Percentiles rank a stretch among this genome's conserved stretches.
These are phyloP conservation scores for Pestalotiopsis sp. DNA, from an alignment of 2,329 filamentous ascomycete genomes.

Conservation along the genomic window DNA sequence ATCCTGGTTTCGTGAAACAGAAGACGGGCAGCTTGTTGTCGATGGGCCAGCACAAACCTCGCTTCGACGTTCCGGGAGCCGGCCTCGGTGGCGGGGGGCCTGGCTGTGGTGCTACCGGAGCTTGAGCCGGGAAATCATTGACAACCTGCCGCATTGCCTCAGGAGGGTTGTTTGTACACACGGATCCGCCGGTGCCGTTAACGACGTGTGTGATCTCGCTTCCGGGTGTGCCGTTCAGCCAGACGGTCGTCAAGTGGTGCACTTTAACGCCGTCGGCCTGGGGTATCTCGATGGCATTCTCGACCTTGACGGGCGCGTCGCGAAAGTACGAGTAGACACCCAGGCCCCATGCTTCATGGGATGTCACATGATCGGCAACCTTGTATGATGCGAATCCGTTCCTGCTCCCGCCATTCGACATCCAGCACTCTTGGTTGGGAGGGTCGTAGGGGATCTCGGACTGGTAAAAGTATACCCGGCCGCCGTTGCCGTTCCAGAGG, in stretches of 20 bases:
- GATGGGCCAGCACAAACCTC: not conserved
- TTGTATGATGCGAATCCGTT: conserved; percentile 37
- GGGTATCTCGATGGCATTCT: conserved; percentile 35
- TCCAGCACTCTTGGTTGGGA: conserved; percentile 32
- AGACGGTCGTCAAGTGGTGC: conserved; percentile 34
- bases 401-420: conserved; percentile 21
- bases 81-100: not conserved
- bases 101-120: not conserved
- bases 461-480: conserved; percentile 36
- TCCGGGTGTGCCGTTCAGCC: conserved; percentile 30
- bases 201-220: conserved; percentile 35
- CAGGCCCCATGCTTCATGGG: conserved; percentile 34
- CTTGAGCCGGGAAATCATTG: conserved; percentile 5
- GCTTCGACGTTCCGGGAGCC: not conserved
- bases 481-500: conserved; percentile 33
- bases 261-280: conserved; percentile 26
- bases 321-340: conserved; percentile 37
- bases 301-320: conserved; percentile 33
- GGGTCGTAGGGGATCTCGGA: conserved; percentile 37
- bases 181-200: conserved; percentile 29
- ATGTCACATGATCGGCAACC: conserved; percentile 29
- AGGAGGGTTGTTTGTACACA: conserved; percentile 31
- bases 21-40: not conserved
- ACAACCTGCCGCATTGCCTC: conserved; percentile 31
- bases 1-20: not conserved